Conservation (phyloP, 2,329 filamentous ascomycete genomes). For the Sporothrix globosa region DNA sequence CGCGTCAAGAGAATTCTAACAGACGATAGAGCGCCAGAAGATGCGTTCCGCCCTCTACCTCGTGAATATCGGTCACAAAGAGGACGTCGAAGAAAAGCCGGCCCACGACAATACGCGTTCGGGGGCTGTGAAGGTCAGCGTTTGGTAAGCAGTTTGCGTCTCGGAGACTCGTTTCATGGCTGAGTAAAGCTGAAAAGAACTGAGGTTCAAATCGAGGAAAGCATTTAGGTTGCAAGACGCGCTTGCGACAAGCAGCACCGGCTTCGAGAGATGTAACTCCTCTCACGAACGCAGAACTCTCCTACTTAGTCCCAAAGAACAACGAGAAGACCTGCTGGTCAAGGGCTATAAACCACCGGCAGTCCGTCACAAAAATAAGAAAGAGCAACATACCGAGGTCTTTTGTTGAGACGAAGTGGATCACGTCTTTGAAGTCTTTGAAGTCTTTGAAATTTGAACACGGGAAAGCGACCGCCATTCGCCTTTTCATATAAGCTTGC, state of each 20-base stretch:
- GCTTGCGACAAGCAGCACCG: conserved; percentile 5
- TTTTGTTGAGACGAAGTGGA: neutral
- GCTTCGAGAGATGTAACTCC: neutral
- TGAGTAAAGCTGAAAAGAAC: too few relatives aligned
- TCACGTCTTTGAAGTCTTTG: neutral
- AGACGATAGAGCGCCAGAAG: neutral
- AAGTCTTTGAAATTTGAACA: neutral
- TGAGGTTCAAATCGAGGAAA: neutral
- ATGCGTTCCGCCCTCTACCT: neutral
- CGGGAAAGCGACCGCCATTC: neutral
- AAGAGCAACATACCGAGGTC: neutral
- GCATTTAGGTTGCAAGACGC: neutral
- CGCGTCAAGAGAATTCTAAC: neutral
- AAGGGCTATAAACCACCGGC: neutral
- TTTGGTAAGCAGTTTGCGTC: neutral
- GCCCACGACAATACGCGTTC: neutral
- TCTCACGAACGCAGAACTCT: neutral
- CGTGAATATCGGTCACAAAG: neutral
- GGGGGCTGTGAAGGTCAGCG: neutral
- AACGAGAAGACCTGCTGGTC: neutral
- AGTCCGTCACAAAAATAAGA: neutral
- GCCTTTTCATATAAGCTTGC: neutral
- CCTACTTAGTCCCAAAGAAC: neutral
- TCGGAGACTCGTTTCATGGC: too few relatives aligned
- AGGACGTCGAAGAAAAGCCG: too few relatives aligned